Base-by-base conservation (phyloP, 73 alveolate genomes). In the Symbiodinium pilosum region DNA sequence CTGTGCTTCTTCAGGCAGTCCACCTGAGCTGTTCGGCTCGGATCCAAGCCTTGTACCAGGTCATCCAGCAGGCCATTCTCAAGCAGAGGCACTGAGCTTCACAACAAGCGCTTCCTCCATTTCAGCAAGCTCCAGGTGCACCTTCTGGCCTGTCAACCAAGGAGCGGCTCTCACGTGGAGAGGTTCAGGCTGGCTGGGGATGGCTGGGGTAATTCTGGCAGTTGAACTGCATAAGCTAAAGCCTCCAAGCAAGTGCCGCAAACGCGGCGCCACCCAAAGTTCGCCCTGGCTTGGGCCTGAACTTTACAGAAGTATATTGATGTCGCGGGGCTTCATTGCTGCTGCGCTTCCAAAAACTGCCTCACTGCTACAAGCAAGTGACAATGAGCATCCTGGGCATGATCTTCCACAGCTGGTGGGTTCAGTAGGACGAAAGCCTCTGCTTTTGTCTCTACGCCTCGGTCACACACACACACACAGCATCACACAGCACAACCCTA, bases 91-190 rank as follows among this genome's bases (percentile, higher is more conserved):
- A n/a, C 97, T 40, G 18, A 91, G 43, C 54, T 52, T 43, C 52
- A 91, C 97, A 7, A 68, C 34, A 7, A 32, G 6, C n/a, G 97
- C 97, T 81, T 91, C 97, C 32, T 91, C 97, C 18, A 91, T 42
- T 77, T 91, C 97, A 41, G 28, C 41, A 83, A 91, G 7, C 30
- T 91, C 89, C 51, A 91, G 24, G 34, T 32, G 12, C 18, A 43
- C 97, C 28, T 7, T 21, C 6, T 84, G 71, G 75, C 95, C 95
- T 89, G 73, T 9, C 40, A 59, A n/a, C n/a, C n/a, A n/a, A n/a
- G n/a, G n/a, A 83, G 6, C 8, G 91, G 12, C 20, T 30, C 34
- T 47, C 6, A 6, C 14, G 59, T 6, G 21, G 14, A 47, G 59
- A 47, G 14, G 21, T 14, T 47, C 59, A 47, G 21, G 21, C 21